Percentiles rank a stretch among this genome's conserved stretches.
phyloP scores from a whole-genome alignment of 768 basidiomycete species.

The Mycena vitilis region DNA sequence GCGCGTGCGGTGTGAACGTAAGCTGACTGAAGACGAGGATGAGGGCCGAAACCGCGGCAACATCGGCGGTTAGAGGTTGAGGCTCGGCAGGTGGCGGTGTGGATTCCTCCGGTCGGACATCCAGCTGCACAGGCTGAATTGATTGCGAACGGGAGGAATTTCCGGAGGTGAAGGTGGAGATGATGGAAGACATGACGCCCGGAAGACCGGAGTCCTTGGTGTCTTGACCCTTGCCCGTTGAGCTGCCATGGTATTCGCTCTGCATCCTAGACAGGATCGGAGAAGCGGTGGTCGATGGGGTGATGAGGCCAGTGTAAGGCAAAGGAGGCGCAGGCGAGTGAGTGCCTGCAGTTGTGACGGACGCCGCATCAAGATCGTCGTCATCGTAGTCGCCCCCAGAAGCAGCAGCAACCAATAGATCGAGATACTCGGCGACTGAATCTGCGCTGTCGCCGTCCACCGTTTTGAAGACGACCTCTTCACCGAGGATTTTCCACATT shows the following conservation, averaged over 20 bases:
- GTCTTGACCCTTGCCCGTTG: conserved; percentile 52
- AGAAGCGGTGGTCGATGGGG: conserved; percentile 54
- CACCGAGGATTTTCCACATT: conserved; percentile 72
- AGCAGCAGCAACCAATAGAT: conserved; percentile 56
- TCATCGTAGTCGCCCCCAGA: conserved; percentile 51
- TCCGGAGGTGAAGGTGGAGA: conserved; percentile 70
- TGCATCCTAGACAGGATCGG: conserved; percentile 70
- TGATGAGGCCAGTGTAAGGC: conserved; percentile 39
- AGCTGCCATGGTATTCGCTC: conserved; percentile 57
- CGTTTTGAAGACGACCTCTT: conserved; percentile 71
- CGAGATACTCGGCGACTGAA: conserved; percentile 47
- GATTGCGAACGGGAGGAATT: conserved; percentile 69
- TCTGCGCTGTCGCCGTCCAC: conserved; percentile 48
- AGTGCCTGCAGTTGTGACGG: conserved; percentile 51
- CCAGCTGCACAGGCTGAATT: conserved; percentile 54
- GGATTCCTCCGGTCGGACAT: conserved; percentile 47
- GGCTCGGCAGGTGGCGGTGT: conserved; percentile 41
- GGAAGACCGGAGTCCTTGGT: conserved; percentile 53
- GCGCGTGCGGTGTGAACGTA: conserved; percentile 72
- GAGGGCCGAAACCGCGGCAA: conserved; percentile 73
- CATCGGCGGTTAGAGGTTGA: conserved; percentile 55
- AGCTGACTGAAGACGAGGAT: conserved; percentile 77
- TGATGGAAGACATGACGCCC: conserved; percentile 68
- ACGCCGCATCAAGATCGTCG: conserved; percentile 56
- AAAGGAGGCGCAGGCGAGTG: conserved; percentile 52